A percentile compares a stretch with the other conserved stretches of the same genome.
Evolutionary conservation across 78 protist species (phyloP).

Genomic region (Thecamonas trahens): DNA sequence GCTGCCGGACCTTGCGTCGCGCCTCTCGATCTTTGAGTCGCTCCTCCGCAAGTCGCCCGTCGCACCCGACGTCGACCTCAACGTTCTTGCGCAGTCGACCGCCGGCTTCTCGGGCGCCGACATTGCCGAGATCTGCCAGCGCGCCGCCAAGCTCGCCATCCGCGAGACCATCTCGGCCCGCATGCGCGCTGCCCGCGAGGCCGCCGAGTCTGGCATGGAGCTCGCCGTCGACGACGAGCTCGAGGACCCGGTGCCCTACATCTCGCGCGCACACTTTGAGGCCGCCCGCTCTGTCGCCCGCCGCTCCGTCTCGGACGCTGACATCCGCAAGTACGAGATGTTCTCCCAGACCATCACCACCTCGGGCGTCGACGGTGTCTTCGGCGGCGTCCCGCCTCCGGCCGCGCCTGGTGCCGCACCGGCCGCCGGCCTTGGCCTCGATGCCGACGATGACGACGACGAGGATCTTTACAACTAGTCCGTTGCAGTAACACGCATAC

Average conservation of each 20-base stretch:
- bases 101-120: conserved; percentile 99
- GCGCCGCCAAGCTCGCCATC: conserved; percentile 95
- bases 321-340: conserved; percentile 92
- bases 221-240: conserved; percentile 35
- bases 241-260: conserved; percentile 87
- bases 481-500: no score
- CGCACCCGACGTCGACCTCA: conserved; percentile 84
- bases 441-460: neutral
- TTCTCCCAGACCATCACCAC: conserved; percentile 78
- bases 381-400: conserved; percentile 31
- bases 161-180: conserved; percentile 86
- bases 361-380: conserved; percentile 26
- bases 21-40: conserved; percentile 89
- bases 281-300: conserved; percentile 90
- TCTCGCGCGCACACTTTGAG: conserved; percentile 91
- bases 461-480: conserved; percentile 1
- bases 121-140: conserved; percentile 96
- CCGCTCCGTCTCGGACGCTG: conserved; percentile 90
- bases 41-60: conserved; percentile 91
- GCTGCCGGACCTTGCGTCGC: conserved; percentile 94
- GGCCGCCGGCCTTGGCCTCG: neutral
- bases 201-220: conserved; percentile 4
- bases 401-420: neutral
- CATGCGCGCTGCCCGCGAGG: conserved; percentile 50
- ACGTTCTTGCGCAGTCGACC: conserved; percentile 79